Evolutionary conservation across 106 monocot species (phyloP), one percentile per base, ranked within the genome.

Genomic region (Dioscorea alata): DNA sequence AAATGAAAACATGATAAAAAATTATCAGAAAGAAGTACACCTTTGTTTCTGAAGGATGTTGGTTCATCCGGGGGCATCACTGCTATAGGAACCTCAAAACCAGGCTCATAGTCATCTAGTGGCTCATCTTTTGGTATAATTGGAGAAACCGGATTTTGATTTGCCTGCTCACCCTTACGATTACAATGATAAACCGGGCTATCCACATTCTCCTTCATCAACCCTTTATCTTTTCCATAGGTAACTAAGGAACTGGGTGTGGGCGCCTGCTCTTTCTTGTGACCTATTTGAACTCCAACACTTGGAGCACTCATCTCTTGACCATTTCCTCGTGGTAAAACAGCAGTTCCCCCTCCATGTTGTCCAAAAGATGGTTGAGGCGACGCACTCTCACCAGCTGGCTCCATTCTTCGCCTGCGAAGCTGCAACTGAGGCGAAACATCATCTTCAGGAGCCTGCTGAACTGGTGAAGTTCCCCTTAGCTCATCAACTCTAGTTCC

Each of bases 21-120:
- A 35, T 52, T 42, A 17, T 14, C 15, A 60, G 13, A 4, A 18
- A 59, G 49, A 35, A 52, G 17, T 24, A 52, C 67, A 79, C 76
- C 71, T 69, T 34, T 19, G 7, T 20, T 56, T 18, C 16, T 48
- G 49, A 48, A 6, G 60, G 24, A 6, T 68, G 23, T 10, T 42
- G 70, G 33, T 48, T 28, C 12, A 57, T 65, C 19, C 6, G 71
- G 66, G 12, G 0, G 23, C 16, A 76, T 75, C 65, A 79, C 59
- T 9, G 84, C 75, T 28, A 81, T 63, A 57, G 83, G 75, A 68
- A 66, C 57, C 32, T 59, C 64, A 75, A 14, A 70, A 24, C 15
- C 24, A 48, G 67, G 51, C 20, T 48, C 32, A n/a, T 73, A 65
- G 50, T 17, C 49, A 21, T 61, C 48, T n/a, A 21, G 32, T 1